Evolutionary conservation across 371 early-diverging fungal species (phyloP).

Genomic region (Lichtheimia hyalospora): DNA sequence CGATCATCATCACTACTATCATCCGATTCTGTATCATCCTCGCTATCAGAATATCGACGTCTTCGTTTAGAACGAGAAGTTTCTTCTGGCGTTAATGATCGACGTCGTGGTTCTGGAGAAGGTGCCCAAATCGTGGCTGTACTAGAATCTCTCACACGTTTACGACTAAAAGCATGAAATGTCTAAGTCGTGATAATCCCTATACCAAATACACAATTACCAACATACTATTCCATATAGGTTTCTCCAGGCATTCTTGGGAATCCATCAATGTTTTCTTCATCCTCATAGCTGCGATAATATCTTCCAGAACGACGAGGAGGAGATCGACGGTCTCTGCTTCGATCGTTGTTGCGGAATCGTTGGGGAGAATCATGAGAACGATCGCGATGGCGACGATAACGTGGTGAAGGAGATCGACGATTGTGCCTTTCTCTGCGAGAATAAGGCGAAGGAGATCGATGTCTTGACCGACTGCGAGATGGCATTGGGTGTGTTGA

Average conservation of each 20-base stretch:
- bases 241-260: constrained; percentile 19
- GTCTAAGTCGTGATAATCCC: neutral
- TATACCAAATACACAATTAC: neutral
- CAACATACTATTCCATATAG: constrained; percentile 24
- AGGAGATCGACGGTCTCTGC: constrained; percentile 1
- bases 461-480: constrained; percentile 1
- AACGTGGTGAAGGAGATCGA: constrained; percentile 11
- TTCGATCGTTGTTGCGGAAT: neutral
- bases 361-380: constrained; percentile 4
- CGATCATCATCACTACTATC: constrained; percentile 16
- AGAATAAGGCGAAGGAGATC: constrained; percentile 4
- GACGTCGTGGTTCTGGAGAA: constrained; percentile 55
- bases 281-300: constrained; percentile 3
- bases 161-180: constrained; percentile 30
- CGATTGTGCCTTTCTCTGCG: neutral
- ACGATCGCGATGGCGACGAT: constrained; percentile 11
- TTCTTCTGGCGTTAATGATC: constrained; percentile 34
- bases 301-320: constrained; percentile 9
- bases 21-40: constrained; percentile 13
- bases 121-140: constrained; percentile 67
- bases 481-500: neutral
- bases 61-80: constrained; percentile 9
- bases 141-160: constrained; percentile 50
- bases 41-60: constrained; percentile 8
- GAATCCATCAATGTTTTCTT: constrained; percentile 17